These are phyloP conservation scores for Epichloe elymi DNA, from an alignment of 2,329 filamentous ascomycete species.

Conservation along the genomic window DNA sequence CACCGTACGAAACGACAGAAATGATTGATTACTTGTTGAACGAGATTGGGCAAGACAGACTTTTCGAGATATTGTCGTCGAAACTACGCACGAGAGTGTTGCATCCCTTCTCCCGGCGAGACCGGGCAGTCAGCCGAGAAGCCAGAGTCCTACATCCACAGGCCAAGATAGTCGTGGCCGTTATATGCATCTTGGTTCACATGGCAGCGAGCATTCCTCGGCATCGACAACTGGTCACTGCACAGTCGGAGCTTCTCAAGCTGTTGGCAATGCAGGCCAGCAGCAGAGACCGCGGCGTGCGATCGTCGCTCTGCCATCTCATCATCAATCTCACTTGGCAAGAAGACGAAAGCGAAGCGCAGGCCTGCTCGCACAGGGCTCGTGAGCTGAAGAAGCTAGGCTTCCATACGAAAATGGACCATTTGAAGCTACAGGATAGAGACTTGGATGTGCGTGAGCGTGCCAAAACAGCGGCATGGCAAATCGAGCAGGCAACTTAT, in stretches of 20 bases:
- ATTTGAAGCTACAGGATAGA: conserved; percentile 48
- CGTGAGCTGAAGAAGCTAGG: conserved; percentile 58
- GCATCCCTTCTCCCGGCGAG: conserved; percentile 36
- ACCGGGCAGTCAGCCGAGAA: conserved; percentile 21
- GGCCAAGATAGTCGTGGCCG: conserved; percentile 60
- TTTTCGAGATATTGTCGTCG: conserved; percentile 69
- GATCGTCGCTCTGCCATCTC: conserved; percentile 68
- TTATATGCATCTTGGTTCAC: conserved; percentile 75
- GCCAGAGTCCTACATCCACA: conserved; percentile 42
- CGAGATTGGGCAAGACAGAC: conserved; percentile 58
- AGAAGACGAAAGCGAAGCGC: conserved; percentile 57
- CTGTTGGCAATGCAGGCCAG: conserved; percentile 60
- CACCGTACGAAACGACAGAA: conserved; percentile 38
- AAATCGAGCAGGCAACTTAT: conserved; percentile 41
- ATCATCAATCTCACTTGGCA: conserved; percentile 76
- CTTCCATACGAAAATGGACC: conserved; percentile 52
- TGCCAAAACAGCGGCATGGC: conserved; percentile 65
- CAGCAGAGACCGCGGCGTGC: conserved; percentile 60
- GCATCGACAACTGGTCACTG: conserved; percentile 65
- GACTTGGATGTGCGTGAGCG: conserved; percentile 76
- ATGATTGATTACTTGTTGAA: conserved; percentile 81
- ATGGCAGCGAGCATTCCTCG: conserved; percentile 69
- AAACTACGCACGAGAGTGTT: conserved; percentile 57
- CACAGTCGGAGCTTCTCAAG: conserved; percentile 63
- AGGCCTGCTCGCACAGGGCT: conserved; percentile 53